Percentiles rank a stretch among this genome's conserved stretches.
These are phyloP conservation scores for Rhizoclosmatium sp. DNA, from an alignment of 192 early-diverging fungal genomes.

Conservation along the genomic window DNA sequence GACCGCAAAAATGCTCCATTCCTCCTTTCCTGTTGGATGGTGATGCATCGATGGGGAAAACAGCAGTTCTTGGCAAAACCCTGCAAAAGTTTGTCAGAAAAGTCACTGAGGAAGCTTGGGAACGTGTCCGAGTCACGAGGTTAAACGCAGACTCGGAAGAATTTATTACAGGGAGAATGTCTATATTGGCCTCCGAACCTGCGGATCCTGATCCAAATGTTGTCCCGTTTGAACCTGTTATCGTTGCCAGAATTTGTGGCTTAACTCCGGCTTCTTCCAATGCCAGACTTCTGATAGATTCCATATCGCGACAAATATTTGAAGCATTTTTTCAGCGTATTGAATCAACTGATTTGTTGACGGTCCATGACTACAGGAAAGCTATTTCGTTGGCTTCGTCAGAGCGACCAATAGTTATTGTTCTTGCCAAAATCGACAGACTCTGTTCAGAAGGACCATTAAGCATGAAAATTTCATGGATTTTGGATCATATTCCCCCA, in stretches of 20 bases:
- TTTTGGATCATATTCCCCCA: conserved; percentile 26
- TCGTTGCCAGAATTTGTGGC: conserved; percentile 29
- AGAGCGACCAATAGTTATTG: conserved; percentile 28
- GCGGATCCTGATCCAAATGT: neutral
- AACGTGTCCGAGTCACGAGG: neutral
- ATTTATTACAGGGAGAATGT: neutral
- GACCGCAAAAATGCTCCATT: neutral
- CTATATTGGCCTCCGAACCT: neutral
- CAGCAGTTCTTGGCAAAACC: conserved; percentile 15
- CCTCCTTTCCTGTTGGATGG: conserved; percentile 29
- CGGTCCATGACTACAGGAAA: conserved; percentile 2
- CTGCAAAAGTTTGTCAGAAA: conserved; percentile 17
- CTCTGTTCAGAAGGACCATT: neutral
- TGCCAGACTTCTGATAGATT: neutral
- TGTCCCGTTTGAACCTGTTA: neutral
- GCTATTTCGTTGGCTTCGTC: conserved; percentile 8
- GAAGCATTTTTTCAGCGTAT: neutral
- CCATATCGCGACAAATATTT: conserved; percentile 22
- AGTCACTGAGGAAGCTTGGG: neutral
- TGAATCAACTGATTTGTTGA: conserved; percentile 12
- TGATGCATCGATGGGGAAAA: conserved; percentile 30
- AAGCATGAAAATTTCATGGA: conserved; percentile 21
- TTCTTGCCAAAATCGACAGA: conserved; percentile 22
- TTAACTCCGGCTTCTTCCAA: conserved; percentile 28
- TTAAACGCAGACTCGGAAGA: neutral